Percentiles rank a stretch among this genome's conserved stretches.
Conservation (phyloP, 768 basidiomycete species). For the Mycena olivaceomarginata region DNA sequence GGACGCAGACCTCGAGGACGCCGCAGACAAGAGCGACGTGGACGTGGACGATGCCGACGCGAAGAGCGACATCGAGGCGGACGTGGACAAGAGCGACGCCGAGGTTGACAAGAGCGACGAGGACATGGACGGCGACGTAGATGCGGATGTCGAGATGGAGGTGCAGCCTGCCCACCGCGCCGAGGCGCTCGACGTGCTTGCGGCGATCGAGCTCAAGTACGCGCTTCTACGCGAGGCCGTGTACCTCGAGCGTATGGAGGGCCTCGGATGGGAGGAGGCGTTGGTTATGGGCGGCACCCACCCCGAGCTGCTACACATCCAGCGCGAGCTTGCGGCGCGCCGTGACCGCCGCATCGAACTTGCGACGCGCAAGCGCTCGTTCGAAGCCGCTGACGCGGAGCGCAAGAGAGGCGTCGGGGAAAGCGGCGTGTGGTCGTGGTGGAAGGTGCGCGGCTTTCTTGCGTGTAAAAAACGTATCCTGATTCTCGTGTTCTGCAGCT, state of each 20-base stretch:
- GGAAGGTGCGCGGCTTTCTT: slow-evolving; percentile 77
- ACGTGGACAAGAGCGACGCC: slow-evolving; percentile 48
- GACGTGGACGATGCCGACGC: slow-evolving; percentile 43
- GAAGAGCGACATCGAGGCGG: slow-evolving; percentile 39
- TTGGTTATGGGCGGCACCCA: slow-evolving; percentile 87
- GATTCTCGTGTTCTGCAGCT: slow-evolving; percentile 64
- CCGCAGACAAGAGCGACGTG: slow-evolving; percentile 40
- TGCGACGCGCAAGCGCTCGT: slow-evolving; percentile 82
- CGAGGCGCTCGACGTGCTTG: slow-evolving; percentile 92
- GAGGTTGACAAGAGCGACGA: slow-evolving; percentile 52
- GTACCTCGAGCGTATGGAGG: slow-evolving; percentile 97
- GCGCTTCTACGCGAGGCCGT: slow-evolving; percentile 90
- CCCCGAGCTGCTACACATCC: slow-evolving; percentile 90
- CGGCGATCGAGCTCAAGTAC: slow-evolving; percentile 95
- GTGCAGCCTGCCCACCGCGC: slow-evolving; percentile 88
- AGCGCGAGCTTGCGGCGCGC: slow-evolving; percentile 85
- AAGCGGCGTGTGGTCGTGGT: slow-evolving; percentile 90
- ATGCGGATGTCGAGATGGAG: slow-evolving; percentile 76
- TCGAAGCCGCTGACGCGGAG: slow-evolving; percentile 75
- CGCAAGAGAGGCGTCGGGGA: slow-evolving; percentile 77
- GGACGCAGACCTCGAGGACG: slow-evolving; percentile 47
- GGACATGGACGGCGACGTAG: slow-evolving; percentile 64
- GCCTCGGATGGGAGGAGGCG: slow-evolving; percentile 90
- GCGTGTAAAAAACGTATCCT: neutral
- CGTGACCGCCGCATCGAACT: slow-evolving; percentile 89